Evolutionary conservation across 345 rosid species (phyloP).

Genomic region (Cardamine resedifolia): DNA sequence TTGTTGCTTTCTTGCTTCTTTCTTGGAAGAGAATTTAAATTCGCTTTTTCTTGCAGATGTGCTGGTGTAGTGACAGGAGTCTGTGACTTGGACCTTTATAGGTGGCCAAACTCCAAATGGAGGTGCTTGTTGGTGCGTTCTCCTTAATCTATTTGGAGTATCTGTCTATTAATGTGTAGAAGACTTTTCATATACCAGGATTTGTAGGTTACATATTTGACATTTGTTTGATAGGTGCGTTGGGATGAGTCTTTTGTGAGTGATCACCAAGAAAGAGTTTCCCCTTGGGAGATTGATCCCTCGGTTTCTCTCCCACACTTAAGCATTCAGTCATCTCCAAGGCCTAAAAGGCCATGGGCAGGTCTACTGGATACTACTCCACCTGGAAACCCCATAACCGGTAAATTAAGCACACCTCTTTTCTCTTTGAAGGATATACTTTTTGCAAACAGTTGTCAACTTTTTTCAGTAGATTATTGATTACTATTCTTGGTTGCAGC

Average conservation of each 20-base stretch:
- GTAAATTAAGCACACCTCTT: conserved; percentile 38
- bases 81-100: conserved; percentile 68
- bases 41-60: conserved; percentile 47
- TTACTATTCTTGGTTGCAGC: conserved; percentile 37
- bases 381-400: conserved; percentile 51
- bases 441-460: conserved; percentile 3
- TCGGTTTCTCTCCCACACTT: conserved; percentile 70
- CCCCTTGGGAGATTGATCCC: conserved; percentile 92
- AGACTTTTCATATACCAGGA: neutral
- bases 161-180: neutral
- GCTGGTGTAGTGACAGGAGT: conserved; percentile 73
- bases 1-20: conserved; percentile 21
- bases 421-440: neutral
- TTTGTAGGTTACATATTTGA: neutral
- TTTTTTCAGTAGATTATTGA: conserved; percentile 2
- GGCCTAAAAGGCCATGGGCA: conserved; percentile 73
- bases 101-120: conserved; percentile 96
- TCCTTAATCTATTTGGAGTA: neutral
- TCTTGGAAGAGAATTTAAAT: neutral
- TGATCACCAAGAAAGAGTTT: conserved; percentile 68
- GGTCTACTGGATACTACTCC: conserved; percentile 53
- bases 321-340: conserved; percentile 72
- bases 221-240: conserved; percentile 53
- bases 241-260: conserved; percentile 74
- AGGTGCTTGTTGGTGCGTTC: conserved; percentile 74